Evolutionary conservation across 441 rosid genomes (phyloP).

Genomic region (Hura crepitans): DNA sequence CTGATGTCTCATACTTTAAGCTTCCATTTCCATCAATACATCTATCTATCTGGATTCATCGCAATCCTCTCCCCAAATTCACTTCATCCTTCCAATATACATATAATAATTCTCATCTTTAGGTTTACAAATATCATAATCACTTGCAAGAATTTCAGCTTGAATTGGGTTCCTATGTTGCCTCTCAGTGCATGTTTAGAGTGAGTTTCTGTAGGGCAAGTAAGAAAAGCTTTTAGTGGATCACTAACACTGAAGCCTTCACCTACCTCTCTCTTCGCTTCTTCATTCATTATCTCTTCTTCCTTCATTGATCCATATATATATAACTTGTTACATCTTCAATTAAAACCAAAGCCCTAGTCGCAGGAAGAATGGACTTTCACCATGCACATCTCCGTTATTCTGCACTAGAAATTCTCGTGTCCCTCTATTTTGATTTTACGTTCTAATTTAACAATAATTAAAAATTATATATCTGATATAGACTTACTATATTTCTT

Average conservation of each 20-base stretch:
- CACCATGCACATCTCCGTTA: too few species aligned
- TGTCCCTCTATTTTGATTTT: too few species aligned
- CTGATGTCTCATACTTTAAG: constrained; percentile 1
- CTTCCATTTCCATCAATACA: constrained; percentile 6
- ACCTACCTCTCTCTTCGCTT: not conserved
- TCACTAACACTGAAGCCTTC: not conserved
- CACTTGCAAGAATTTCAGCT: not conserved
- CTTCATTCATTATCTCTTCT: not conserved
- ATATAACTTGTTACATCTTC: not conserved
- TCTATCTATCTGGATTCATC: not conserved
- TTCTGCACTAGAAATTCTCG: too few species aligned
- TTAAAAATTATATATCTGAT: too few species aligned
- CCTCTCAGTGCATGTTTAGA: not conserved
- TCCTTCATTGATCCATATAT: not conserved
- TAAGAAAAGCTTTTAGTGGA: not conserved
- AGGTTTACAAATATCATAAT: not conserved
- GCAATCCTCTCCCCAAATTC: constrained; percentile 6
- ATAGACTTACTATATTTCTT: too few species aligned
- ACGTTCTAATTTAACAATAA: too few species aligned
- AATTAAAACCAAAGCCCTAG: too few species aligned
- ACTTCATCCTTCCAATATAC: not conserved
- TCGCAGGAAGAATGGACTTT: too few species aligned
- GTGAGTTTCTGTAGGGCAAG: too few species aligned
- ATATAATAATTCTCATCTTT: not conserved
- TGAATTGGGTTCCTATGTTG: not conserved